Evolutionary conservation across 306 rosid genomes (phyloP), one percentile per base, ranked within the genome.

Genomic region (Begonia loranthoides): DNA sequence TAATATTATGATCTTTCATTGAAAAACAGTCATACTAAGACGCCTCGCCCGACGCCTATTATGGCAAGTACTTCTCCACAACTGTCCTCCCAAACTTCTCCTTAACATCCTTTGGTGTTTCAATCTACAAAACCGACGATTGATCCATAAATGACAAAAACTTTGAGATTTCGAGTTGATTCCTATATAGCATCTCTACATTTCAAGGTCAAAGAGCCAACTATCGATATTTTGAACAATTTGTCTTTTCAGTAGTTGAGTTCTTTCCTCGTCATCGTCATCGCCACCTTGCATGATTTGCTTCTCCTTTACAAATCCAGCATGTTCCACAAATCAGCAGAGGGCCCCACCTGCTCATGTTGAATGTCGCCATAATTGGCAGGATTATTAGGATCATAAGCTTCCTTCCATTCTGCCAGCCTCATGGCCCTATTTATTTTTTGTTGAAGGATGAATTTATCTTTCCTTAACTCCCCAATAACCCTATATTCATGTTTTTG

Each of bases 1-100:
- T 19, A 19, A 4, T 2, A 2, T 2, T 2, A 19, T 19, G 22
- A 19, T 19, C 3, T 19, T 19, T 19, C 3, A 19, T 1, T 19
- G 22, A 19, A 19, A 19, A 19, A 19, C 22, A 19, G 3, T 19
- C 3, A 19, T 2, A 19, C 22, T 19, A 19, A 19, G 22, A 19
- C 2, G 22, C 22, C 1, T 19, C 3, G 22, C 22, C 22, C 3
- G 22, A 19, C 3, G 36, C 36, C 36, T 5, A 5, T 28, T 6
- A 28, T 7, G 5, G 36, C 36, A 89, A 66, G 73, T 85, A 82
- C 73, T 74, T 89, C 87, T 89, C 79, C 17, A 85, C 94, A 57
- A 89, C 95, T 33, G 97, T 84, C 54, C 95, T 76, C 5, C 97
- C 97, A 28, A 82, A 73, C 79, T 82, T 89, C 59, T 82, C 87